These are phyloP conservation scores for Tetrahymena thermophila DNA, from an alignment of 73 alveolate species.

Conservation along the genomic window DNA sequence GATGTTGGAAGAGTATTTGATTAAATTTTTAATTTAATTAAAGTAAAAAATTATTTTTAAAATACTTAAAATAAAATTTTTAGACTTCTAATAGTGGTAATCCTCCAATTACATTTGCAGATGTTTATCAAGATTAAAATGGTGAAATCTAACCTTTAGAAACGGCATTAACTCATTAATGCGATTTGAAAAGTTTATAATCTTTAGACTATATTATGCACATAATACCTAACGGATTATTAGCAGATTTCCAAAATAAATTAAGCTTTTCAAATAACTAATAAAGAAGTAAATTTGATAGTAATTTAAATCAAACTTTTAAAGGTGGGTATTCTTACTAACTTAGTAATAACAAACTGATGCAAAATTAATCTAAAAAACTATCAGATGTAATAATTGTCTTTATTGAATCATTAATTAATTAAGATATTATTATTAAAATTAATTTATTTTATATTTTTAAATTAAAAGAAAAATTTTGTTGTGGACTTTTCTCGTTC, in stretches of 20 bases:
- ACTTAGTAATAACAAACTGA: not conserved
- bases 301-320: not conserved
- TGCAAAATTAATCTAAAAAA: not conserved
- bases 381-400: not conserved
- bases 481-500: constrained; percentile 38
- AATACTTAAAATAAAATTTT: not conserved
- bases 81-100: not conserved
- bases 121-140: not conserved
- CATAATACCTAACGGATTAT: constrained; percentile 46
- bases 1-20: not conserved
- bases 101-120: not conserved
- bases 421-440: constrained; percentile 3
- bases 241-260: not conserved
- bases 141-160: constrained; percentile 52
- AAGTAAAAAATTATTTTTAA: too few relatives aligned
- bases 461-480: constrained; percentile 9
- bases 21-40: too few relatives aligned
- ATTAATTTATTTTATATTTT: not conserved
- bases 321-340: not conserved
- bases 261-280: not conserved
- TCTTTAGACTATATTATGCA: constrained; percentile 75
- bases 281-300: not conserved
- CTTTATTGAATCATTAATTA: not conserved
- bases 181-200: constrained; percentile 51
- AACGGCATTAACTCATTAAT: constrained; percentile 56